Percentiles rank a stretch among this genome's conserved stretches.
Evolutionary conservation across 371 early-diverging fungal genomes (phyloP).

Genomic region (Mortierella sp.): DNA sequence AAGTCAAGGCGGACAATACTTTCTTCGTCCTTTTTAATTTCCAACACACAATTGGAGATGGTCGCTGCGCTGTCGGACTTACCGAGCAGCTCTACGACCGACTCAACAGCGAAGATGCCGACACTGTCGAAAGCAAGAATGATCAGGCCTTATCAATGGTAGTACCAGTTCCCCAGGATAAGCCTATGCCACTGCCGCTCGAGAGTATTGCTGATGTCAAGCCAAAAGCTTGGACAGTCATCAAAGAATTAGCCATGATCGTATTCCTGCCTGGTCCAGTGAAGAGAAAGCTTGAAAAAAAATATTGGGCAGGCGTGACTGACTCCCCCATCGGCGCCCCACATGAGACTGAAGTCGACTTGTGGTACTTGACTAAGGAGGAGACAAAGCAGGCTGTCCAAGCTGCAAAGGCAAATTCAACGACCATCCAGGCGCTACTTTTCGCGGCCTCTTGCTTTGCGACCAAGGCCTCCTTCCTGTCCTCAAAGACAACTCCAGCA

Average conservation of each 20-base stretch:
- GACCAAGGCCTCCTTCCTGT: constrained; percentile 29
- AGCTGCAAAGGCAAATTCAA: constrained; percentile 32
- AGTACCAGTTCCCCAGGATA: constrained; percentile 9
- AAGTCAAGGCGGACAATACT: constrained; percentile 27
- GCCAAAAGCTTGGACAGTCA: constrained; percentile 9
- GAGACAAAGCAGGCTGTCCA: constrained; percentile 25
- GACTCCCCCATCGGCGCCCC: constrained; percentile 19
- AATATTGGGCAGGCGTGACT: constrained; percentile 41
- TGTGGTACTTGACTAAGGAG: constrained; percentile 15
- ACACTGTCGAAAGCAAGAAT: background rate
- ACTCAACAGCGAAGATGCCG: constrained; percentile 19
- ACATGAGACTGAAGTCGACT: constrained; percentile 14
- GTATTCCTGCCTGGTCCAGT: constrained; percentile 22
- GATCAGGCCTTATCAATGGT: constrained; percentile 7
- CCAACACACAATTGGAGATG: constrained; percentile 39
- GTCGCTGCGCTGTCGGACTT: constrained; percentile 29
- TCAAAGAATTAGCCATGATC: constrained; percentile 18
- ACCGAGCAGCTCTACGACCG: constrained; percentile 28
- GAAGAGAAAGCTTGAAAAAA: constrained; percentile 27
- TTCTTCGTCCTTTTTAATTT: constrained; percentile 33
- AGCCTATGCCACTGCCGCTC: constrained; percentile 10
- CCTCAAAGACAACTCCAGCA: constrained; percentile 5
- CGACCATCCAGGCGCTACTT: constrained; percentile 31
- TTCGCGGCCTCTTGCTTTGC: constrained; percentile 34
- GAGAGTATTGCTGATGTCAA: constrained; percentile 17